Evolutionary conservation across 257 asterid species (phyloP).

Genomic region (Paulownia fortunei): DNA sequence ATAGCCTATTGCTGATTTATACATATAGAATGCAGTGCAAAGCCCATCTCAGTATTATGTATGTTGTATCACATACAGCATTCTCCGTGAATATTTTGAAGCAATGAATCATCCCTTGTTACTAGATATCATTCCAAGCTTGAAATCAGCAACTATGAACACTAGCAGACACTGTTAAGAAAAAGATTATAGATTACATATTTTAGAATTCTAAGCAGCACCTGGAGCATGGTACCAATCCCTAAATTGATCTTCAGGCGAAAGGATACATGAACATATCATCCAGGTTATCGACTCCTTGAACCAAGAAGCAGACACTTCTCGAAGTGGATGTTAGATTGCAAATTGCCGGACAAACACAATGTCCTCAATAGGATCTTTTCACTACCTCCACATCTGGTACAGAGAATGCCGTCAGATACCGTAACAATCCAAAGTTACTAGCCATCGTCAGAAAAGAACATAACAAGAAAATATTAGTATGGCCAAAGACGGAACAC

Average conservation of each 20-base stretch:
- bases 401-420: conserved; percentile 13
- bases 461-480: not conserved
- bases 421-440: conserved; percentile 32
- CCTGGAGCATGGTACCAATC: not conserved
- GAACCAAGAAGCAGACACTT: conserved; percentile 6
- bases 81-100: conserved; percentile 15
- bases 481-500: too few species aligned
- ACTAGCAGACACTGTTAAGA: conserved; percentile 22
- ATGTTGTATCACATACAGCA: conserved; percentile 13
- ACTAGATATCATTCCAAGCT: conserved; percentile 7
- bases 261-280: conserved; percentile 2
- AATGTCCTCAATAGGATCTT: conserved; percentile 8
- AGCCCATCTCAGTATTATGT: not conserved
- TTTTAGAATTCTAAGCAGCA: conserved; percentile 17
- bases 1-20: conserved; percentile 31
- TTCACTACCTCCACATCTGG: conserved; percentile 22
- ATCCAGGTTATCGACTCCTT: not conserved
- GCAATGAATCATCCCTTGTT: conserved; percentile 19
- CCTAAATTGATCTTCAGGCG: not conserved
- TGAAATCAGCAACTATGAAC: conserved; percentile 31
- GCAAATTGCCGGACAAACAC: not conserved
- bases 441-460: conserved; percentile 4
- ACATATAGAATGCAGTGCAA: not conserved
- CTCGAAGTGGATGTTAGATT: not conserved
- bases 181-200: conserved; percentile 7